These are phyloP conservation scores for Leucogyrophana mollusca DNA, from an alignment of 768 basidiomycete species.

Conservation along the genomic window DNA sequence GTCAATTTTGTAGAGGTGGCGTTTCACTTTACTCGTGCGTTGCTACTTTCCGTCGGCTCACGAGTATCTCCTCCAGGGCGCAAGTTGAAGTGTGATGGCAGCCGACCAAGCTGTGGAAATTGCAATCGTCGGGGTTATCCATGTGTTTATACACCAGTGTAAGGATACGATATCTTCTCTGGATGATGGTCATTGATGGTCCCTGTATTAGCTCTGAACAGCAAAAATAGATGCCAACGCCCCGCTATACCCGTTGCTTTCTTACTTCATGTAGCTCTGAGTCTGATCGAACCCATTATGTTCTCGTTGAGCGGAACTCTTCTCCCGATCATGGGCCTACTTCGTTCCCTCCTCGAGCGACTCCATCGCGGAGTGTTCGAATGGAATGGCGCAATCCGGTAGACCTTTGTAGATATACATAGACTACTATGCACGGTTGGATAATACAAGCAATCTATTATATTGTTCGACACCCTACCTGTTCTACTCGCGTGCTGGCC, in stretches of 20 bases:
- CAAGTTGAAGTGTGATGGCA: conserved; percentile 73
- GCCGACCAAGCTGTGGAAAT: conserved; percentile 61
- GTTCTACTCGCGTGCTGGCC: too few species aligned
- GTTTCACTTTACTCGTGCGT: conserved; percentile 1
- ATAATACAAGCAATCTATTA: conserved; percentile 12
- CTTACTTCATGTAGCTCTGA: conserved; percentile 15
- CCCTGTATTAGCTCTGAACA: conserved; percentile 21
- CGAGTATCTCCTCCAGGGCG: conserved; percentile 42
- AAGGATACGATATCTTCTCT: conserved; percentile 27
- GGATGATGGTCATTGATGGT: conserved; percentile 13
- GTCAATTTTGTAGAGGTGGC: conserved; percentile 69
- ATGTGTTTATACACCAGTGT: conserved; percentile 68
- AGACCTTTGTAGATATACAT: conserved; percentile 21
- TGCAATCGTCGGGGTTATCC: conserved; percentile 59
- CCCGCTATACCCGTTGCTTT: conserved; percentile 9
- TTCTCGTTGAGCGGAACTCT: conserved; percentile 13
- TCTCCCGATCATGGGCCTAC: conserved; percentile 15
- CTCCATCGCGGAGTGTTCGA: conserved; percentile 3
- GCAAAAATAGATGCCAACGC: conserved; percentile 26
- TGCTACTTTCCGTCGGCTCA: conserved; percentile 2
- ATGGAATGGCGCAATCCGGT: conserved; percentile 8
- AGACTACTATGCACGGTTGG: conserved; percentile 12
- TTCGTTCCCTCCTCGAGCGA: conserved; percentile 1
- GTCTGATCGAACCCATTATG: conserved; percentile 3
- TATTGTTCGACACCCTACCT: too few species aligned